Evolutionary conservation across 805 yeast genomes (phyloP).

Genomic region (Saccharomycopsis guyanensis): DNA sequence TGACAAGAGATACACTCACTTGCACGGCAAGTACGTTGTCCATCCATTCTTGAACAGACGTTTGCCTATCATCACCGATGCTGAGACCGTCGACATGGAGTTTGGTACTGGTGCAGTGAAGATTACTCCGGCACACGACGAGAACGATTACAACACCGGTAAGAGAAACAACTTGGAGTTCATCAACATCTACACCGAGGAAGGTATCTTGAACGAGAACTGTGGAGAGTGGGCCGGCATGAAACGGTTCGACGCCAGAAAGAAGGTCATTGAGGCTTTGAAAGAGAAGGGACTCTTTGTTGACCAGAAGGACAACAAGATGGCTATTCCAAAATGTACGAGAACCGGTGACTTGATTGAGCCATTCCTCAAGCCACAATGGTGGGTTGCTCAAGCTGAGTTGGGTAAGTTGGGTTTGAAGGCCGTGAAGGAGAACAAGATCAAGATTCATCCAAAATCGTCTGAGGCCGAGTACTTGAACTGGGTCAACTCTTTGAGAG

Average conservation of each 20-base stretch:
- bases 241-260: conserved; percentile 93
- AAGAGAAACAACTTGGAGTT: conserved; percentile 86
- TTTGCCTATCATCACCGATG: conserved; percentile 82
- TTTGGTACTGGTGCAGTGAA: conserved; percentile 99
- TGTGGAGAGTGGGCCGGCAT: conserved; percentile 91
- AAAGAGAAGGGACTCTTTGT: conserved; percentile 66
- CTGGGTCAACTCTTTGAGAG: conserved; percentile 95
- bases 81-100: conserved; percentile 97
- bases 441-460: conserved; percentile 77
- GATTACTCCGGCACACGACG: conserved; percentile 98
- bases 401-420: conserved; percentile 84
- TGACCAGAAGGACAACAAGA: conserved; percentile 89
- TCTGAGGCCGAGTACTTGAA: conserved; percentile 91
- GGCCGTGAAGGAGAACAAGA: conserved; percentile 76
- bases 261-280: conserved; percentile 70
- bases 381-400: conserved; percentile 94
- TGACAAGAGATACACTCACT: conserved; percentile 84
- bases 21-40: conserved; percentile 85
- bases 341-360: conserved; percentile 97
- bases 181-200: conserved; percentile 85
- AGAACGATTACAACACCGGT: conserved; percentile 94
- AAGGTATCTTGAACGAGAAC: conserved; percentile 81
- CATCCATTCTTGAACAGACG: conserved; percentile 86
- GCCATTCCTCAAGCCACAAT: conserved; percentile 95
- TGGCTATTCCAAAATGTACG: conserved; percentile 90